A percentile compares a stretch with the other conserved stretches of the same genome.
These are phyloP conservation scores for Colletotrichum paranaense DNA, from an alignment of 2,329 filamentous ascomycete genomes.

Conservation along the genomic window DNA sequence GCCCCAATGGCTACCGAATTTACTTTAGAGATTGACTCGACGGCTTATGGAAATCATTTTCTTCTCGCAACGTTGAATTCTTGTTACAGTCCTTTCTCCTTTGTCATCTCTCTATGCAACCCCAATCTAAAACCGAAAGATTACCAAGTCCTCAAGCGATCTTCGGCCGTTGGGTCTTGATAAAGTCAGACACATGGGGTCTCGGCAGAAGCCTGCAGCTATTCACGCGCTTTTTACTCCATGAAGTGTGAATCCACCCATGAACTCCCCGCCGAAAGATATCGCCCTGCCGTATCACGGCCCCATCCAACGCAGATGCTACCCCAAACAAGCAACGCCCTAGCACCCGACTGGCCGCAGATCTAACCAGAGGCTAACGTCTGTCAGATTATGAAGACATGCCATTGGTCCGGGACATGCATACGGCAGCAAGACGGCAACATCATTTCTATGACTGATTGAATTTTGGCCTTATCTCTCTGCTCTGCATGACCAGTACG, in stretches of 20 bases:
- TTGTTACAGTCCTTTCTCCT: background rate
- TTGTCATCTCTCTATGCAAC: background rate
- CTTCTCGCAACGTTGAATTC: background rate
- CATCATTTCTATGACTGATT: constrained; percentile 36
- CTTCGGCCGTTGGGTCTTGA: background rate
- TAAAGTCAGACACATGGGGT: background rate
- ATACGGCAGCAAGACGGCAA: background rate
- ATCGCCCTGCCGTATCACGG: background rate
- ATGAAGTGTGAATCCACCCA: too few relatives aligned
- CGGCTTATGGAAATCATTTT: background rate
- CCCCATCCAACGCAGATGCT: background rate
- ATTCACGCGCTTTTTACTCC: background rate
- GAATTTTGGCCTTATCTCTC: constrained; percentile 35
- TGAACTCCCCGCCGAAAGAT: background rate
- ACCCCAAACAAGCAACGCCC: constrained; percentile 20
- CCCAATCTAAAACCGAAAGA: background rate
- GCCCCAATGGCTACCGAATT: too few relatives aligned
- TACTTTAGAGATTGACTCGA: background rate
- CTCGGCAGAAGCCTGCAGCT: background rate
- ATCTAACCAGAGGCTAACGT: constrained; percentile 2
- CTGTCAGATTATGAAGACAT: background rate
- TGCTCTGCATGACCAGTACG: background rate
- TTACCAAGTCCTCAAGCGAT: background rate
- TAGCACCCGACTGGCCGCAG: constrained; percentile 19
- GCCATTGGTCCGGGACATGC: background rate